These are phyloP conservation scores for Wickerhamiella parazyma DNA, from an alignment of 805 yeast genomes.

Conservation along the genomic window DNA sequence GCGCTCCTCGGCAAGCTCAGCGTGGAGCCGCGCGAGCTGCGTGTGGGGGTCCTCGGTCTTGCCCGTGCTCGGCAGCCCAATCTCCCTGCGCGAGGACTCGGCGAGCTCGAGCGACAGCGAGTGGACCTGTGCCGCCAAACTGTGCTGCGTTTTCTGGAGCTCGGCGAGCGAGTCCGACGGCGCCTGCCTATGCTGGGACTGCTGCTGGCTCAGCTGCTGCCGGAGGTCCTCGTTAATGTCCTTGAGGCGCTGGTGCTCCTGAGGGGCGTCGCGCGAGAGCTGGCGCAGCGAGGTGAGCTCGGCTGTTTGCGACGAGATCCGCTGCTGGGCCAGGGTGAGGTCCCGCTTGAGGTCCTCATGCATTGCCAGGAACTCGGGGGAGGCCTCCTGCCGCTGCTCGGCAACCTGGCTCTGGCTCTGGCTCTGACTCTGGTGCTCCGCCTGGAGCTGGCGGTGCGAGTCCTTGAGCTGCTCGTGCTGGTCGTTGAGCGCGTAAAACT, in stretches of 20 bases:
- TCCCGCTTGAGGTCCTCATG: background rate
- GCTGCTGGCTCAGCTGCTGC: background rate
- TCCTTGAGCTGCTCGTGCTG: background rate
- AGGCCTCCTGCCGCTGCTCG: background rate
- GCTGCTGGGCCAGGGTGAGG: background rate
- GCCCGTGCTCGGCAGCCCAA: conserved; percentile 16
- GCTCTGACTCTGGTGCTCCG: background rate
- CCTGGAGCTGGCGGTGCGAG: background rate
- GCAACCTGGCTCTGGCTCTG: background rate
- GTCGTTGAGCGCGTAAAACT: background rate
- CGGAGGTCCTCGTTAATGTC: background rate
- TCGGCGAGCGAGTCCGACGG: conserved; percentile 10
- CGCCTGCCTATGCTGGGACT: background rate
- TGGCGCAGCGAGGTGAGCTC: conserved; percentile 1
- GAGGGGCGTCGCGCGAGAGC: background rate
- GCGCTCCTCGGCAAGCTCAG: conserved; percentile 24
- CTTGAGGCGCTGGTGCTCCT: background rate
- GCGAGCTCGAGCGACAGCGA: conserved; percentile 27
- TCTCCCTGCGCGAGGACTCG: conserved; percentile 28
- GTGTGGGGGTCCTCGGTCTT: conserved; percentile 9
- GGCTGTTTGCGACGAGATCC: background rate
- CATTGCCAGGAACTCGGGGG: background rate
- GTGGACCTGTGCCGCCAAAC: conserved; percentile 24
- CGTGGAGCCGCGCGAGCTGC: conserved; percentile 20
- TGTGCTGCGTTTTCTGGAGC: conserved; percentile 14